Evolutionary conservation across 179 eudicot species (phyloP).

Genomic region (Nepenthes alata): DNA sequence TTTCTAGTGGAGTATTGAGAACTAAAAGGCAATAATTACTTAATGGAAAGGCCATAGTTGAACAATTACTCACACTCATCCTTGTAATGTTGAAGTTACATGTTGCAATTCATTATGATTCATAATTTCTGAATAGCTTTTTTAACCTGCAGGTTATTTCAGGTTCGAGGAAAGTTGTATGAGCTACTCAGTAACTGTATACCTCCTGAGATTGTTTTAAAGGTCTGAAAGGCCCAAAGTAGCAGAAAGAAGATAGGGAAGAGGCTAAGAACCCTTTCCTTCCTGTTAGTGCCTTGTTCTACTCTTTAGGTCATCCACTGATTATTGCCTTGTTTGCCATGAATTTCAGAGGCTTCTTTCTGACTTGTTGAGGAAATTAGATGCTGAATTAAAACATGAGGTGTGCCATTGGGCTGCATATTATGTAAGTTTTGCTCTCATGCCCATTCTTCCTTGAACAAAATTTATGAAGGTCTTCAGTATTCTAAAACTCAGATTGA

Average conservation of each 20-base stretch:
- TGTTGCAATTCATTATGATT: neutral
- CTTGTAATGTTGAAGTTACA: neutral
- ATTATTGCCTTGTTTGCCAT: constrained; percentile 2
- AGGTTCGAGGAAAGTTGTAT: constrained; percentile 84
- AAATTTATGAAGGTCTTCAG: neutral
- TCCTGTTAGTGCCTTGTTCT: neutral
- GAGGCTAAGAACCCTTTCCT: no score
- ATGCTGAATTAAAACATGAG: constrained; percentile 85
- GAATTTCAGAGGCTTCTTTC: constrained; percentile 66
- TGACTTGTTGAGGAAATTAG: constrained; percentile 80
- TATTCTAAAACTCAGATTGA: no score
- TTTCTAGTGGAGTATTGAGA: no score
- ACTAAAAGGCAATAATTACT: no score
- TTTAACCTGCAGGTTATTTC: constrained; percentile 45
- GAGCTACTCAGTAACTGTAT: constrained; percentile 76
- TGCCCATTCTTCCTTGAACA: neutral
- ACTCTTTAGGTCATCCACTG: neutral
- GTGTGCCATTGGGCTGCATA: constrained; percentile 97
- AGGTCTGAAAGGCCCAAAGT: constrained; percentile 29
- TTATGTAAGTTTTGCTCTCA: constrained; percentile 51
- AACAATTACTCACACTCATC: neutral
- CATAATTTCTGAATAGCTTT: neutral
- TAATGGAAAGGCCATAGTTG: no score
- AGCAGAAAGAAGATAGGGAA: no score
- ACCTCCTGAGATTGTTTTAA: constrained; percentile 77